A percentile compares a stretch with the other conserved stretches of the same genome.
Conservation (phyloP, 805 yeast genomes). For the Metschnikowia reukaufii region DNA sequence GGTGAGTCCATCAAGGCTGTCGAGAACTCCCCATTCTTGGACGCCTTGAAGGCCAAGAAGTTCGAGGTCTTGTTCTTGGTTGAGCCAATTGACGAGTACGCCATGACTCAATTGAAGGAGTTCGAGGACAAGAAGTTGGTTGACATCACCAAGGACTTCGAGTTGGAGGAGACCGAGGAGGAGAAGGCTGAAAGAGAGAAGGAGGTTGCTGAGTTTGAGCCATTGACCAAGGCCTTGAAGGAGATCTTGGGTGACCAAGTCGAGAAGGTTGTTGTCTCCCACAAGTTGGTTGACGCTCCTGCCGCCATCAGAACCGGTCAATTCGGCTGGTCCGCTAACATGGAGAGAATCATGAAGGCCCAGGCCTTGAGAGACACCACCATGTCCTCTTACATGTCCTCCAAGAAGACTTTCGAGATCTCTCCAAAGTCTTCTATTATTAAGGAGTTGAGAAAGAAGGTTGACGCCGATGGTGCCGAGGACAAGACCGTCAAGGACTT, state of each 20-base stretch:
- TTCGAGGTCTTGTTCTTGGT: conserved; percentile 96
- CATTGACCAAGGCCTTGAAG: conserved; percentile 92
- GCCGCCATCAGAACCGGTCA: conserved; percentile 99
- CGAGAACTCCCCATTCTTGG: conserved; percentile 98
- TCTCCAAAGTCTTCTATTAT: conserved; percentile 96
- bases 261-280: conserved; percentile 98
- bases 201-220: conserved; percentile 89
- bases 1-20: conserved; percentile 98
- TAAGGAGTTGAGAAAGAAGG: conserved; percentile 93
- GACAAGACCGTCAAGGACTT: conserved; percentile 98
- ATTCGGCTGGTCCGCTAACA: conserved; percentile 99
- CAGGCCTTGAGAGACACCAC: conserved; percentile 98
- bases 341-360: conserved; percentile 99
- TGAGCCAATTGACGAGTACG: conserved; percentile 99
- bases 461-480: conserved; percentile 95
- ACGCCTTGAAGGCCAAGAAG: conserved; percentile 96
- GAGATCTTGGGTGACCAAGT: conserved; percentile 97
- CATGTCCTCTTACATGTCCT: conserved; percentile 99
- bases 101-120: conserved; percentile 98
- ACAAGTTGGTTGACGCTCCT: conserved; percentile 96
- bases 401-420: conserved; percentile 98
- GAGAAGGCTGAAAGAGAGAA: conserved; percentile 94
- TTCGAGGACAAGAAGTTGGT: conserved; percentile 98
- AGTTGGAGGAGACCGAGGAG: conserved; percentile 97
- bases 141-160: conserved; percentile 98